Percentiles rank a stretch among this genome's conserved stretches.
Evolutionary conservation across 352 stramenopile species (phyloP).

Genomic region (Phytophthora syringae): DNA sequence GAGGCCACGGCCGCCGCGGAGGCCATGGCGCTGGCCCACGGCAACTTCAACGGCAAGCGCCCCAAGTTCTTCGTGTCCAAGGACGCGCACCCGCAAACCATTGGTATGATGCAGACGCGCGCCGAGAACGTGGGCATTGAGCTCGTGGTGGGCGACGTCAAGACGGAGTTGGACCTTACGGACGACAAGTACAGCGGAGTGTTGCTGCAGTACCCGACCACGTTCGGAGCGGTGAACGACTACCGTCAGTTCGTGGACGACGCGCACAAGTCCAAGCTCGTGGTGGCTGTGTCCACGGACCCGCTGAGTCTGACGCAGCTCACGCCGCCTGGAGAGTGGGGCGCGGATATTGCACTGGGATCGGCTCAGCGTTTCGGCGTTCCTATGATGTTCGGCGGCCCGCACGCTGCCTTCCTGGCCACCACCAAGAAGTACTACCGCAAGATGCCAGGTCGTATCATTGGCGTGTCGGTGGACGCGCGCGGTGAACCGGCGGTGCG

Average conservation of each 20-base stretch:
- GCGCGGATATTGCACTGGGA: constrained; percentile 98
- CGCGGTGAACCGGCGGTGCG: constrained; percentile 95
- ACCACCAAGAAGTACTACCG: constrained; percentile 96
- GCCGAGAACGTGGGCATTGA: constrained; percentile 93
- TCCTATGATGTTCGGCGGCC: constrained; percentile 99
- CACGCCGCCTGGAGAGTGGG: constrained; percentile 93
- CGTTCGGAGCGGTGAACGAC: constrained; percentile 94
- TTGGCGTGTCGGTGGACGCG: constrained; percentile 98
- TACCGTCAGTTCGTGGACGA: constrained; percentile 92
- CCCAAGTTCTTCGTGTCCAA: constrained; percentile 96
- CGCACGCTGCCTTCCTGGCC: constrained; percentile 97
- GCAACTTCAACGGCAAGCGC: constrained; percentile 93
- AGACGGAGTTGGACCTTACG: constrained; percentile 74
- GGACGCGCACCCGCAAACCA: constrained; percentile 93
- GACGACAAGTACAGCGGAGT: constrained; percentile 96
- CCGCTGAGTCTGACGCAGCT: constrained; percentile 96
- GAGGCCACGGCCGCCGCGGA: constrained; percentile 99
- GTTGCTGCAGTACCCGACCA: constrained; percentile 99
- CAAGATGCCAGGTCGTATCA: constrained; percentile 98
- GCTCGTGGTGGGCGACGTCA: constrained; percentile 90
- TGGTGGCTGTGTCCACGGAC: constrained; percentile 97
- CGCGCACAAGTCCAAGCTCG: constrained; percentile 86
- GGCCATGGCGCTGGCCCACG: constrained; percentile 97
- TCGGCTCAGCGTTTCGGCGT: constrained; percentile 99
- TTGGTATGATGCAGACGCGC: constrained; percentile 94